These are phyloP conservation scores for Podila epicladia DNA, from an alignment of 192 early-diverging fungal genomes.

Conservation along the genomic window DNA sequence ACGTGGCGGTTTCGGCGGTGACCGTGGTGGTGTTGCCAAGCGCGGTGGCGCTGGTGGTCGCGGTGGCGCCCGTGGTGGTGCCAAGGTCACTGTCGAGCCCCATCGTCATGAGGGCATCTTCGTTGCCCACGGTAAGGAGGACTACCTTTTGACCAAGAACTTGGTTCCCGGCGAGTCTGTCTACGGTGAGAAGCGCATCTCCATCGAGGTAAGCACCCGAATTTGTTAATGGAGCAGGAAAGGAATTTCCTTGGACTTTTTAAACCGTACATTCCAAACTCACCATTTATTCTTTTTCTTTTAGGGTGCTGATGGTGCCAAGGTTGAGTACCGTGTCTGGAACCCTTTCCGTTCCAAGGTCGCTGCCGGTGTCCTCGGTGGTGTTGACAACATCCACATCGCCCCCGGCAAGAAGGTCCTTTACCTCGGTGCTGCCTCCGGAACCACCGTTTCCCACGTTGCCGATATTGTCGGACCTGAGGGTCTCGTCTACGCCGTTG, in stretches of 20 bases:
- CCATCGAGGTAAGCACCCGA: conserved; percentile 68
- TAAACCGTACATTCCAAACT: background rate
- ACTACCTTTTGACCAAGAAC: conserved; percentile 98
- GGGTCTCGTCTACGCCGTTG: conserved; percentile 98
- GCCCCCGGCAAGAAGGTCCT: conserved; percentile 96
- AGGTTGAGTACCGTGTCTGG: conserved; percentile 99
- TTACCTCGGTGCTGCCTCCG: conserved; percentile 96
- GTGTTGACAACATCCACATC: conserved; percentile 96
- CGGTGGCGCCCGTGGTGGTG: conserved; percentile 88
- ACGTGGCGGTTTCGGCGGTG: conserved; percentile 10
- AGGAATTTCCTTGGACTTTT: no score
- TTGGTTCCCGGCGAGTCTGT: conserved; percentile 96
- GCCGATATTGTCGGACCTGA: conserved; percentile 97
- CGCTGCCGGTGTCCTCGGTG: conserved; percentile 96
- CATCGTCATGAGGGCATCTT: conserved; percentile 97
- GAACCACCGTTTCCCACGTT: conserved; percentile 96
- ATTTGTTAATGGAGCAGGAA: background rate
- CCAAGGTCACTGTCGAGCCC: conserved; percentile 97
- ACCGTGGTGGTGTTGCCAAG: conserved; percentile 57
- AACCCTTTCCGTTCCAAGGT: conserved; percentile 99
- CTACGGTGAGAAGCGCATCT: conserved; percentile 99
- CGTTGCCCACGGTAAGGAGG: conserved; percentile 98
- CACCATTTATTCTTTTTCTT: background rate
- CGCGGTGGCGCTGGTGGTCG: conserved; percentile 61
- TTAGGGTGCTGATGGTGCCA: conserved; percentile 88